Conservation (phyloP, 345 rosid genomes). For the Conringia planisiliqua region DNA sequence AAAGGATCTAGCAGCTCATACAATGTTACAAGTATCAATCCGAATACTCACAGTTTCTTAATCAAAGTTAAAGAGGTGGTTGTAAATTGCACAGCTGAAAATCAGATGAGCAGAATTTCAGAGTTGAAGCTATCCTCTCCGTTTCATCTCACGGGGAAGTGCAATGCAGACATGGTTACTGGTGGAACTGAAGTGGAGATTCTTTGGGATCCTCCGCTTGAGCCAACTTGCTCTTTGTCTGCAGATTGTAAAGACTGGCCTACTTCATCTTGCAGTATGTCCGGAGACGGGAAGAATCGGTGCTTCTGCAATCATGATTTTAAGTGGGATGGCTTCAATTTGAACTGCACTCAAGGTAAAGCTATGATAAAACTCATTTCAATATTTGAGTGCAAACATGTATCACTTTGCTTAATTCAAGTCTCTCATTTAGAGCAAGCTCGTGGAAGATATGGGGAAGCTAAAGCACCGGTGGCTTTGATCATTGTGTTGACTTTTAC, state of each 20-base stretch:
- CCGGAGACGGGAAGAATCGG: conserved; percentile 32
- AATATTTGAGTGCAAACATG: not conserved
- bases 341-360: conserved; percentile 52
- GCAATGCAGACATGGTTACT: conserved; percentile 30
- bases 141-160: conserved; percentile 36
- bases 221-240: conserved; percentile 47
- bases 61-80: conserved; percentile 32
- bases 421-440: conserved; percentile 22
- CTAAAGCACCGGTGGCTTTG: conserved; percentile 33
- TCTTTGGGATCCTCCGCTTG: conserved; percentile 51
- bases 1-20: conserved; percentile 29
- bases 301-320: conserved; percentile 48
- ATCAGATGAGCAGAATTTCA: not conserved
- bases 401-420: not conserved
- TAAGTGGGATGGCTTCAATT: conserved; percentile 42
- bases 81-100: conserved; percentile 18
- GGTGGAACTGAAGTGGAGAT: conserved; percentile 47
- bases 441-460: conserved; percentile 10
- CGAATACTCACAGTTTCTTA: conserved; percentile 33
- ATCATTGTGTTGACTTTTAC: conserved; percentile 36
- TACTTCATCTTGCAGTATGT: conserved; percentile 41
- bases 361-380: not conserved
- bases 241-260: conserved; percentile 63
- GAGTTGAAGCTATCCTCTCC: conserved; percentile 35
- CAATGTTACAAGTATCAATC: conserved; percentile 43